Percentiles rank a stretch among this genome's conserved stretches.
phyloP scores from a whole-genome alignment of 2,329 filamentous ascomycete species.

The Huntiella abstrusa region DNA sequence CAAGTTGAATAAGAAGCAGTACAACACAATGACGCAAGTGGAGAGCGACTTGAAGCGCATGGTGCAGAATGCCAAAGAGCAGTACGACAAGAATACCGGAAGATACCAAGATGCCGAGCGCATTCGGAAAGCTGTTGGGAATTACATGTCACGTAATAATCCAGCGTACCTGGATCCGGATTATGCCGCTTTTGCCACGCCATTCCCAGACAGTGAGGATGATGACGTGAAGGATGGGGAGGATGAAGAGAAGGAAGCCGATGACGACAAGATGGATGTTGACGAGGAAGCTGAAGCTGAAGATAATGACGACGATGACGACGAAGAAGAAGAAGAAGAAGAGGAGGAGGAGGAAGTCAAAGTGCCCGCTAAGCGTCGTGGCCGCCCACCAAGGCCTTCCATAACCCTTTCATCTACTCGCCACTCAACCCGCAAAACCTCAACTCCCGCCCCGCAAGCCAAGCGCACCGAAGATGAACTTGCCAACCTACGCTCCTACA shows the following conservation, averaged over 20 bases:
- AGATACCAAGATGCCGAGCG: conserved; percentile 73
- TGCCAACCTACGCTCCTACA: conserved; percentile 36
- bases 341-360: conserved; percentile 10
- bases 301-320: conserved; percentile 16
- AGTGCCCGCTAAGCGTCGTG: conserved; percentile 5
- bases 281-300: conserved; percentile 18
- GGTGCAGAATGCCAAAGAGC: conserved; percentile 73
- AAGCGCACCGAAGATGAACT: conserved; percentile 18
- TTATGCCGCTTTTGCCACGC: conserved; percentile 56
- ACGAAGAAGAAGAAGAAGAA: conserved; percentile 17
- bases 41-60: conserved; percentile 79
- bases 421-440: conserved; percentile 6
- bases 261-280: conserved; percentile 14
- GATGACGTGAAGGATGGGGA: conserved; percentile 19
- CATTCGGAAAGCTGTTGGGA: conserved; percentile 68
- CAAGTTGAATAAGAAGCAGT: conserved; percentile 51
- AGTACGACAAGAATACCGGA: conserved; percentile 52
- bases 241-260: conserved; percentile 11
- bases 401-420: conserved; percentile 2
- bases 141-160: conserved; percentile 74
- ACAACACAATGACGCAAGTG: conserved; percentile 50
- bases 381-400: conserved; percentile 6
- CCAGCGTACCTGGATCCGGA: conserved; percentile 53
- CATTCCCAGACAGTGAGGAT: conserved; percentile 39
- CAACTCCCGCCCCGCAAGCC: conserved; percentile 4